Evolutionary conservation across 2,329 filamentous ascomycete genomes (phyloP).

Genomic region (Cordyceps pruinosa): DNA sequence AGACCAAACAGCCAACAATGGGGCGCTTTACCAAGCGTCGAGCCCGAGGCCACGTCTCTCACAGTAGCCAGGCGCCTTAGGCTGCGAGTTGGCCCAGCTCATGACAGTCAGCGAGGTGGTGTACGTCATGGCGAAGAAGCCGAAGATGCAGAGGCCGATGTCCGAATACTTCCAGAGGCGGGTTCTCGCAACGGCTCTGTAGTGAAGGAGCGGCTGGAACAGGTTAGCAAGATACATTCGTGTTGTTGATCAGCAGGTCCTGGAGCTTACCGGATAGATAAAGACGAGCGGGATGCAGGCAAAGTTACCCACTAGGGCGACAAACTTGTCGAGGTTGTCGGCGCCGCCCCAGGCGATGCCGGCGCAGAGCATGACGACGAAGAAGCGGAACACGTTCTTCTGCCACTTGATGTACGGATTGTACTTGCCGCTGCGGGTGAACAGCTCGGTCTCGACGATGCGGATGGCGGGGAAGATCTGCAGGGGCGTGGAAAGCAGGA

Average conservation of each 20-base stretch:
- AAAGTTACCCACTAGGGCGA: conserved; percentile 92
- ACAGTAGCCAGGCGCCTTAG: conserved; percentile 47
- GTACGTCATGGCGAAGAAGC: conserved; percentile 81
- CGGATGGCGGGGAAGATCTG: conserved; percentile 98
- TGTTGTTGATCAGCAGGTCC: no score
- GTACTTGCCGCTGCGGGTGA: conserved; percentile 92
- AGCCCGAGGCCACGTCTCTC: conserved; percentile 29
- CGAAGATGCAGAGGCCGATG: conserved; percentile 71
- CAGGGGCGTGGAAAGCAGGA: conserved; percentile 86
- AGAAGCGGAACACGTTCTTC: conserved; percentile 95
- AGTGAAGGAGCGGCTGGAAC: conserved; percentile 93
- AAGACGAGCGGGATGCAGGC: conserved; percentile 96
- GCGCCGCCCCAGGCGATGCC: conserved; percentile 87
- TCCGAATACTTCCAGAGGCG: conserved; percentile 64
- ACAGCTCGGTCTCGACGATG: conserved; percentile 90
- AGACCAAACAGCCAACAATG: background rate
- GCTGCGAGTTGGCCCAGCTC: conserved; percentile 67
- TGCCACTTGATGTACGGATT: conserved; percentile 99
- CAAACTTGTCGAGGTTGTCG: conserved; percentile 93
- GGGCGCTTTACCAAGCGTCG: background rate
- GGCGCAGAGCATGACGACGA: conserved; percentile 80
- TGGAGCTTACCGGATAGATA: conserved; percentile 81
- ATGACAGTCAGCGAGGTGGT: conserved; percentile 80
- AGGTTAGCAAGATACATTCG: no score
- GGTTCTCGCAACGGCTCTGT: conserved; percentile 67